Percentiles rank a stretch among this genome's conserved stretches.
Evolutionary conservation across 371 early-diverging fungal species (phyloP).

Genomic region (Rhizopus stolonifer): DNA sequence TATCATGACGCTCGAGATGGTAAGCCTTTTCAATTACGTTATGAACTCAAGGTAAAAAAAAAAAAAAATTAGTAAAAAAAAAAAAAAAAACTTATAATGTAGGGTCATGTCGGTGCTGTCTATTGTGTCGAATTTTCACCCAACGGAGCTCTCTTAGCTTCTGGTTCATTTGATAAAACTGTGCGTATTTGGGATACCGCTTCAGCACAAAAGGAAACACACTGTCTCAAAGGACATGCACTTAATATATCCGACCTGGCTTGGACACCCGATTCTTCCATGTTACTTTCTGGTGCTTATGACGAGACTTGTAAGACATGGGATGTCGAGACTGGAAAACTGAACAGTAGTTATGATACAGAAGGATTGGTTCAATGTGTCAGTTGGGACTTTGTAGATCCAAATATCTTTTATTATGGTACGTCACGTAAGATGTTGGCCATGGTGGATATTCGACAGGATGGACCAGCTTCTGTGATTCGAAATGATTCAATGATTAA

Average conservation of each 20-base stretch:
- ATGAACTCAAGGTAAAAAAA: slow-evolving; percentile 44
- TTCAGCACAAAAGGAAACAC: slow-evolving; percentile 63
- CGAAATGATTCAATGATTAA: slow-evolving; percentile 84
- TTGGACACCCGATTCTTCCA: slow-evolving; percentile 75
- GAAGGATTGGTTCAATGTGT: slow-evolving; percentile 90
- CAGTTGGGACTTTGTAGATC: slow-evolving; percentile 75
- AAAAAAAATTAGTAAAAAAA: not conserved
- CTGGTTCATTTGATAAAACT: slow-evolving; percentile 91
- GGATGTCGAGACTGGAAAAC: slow-evolving; percentile 75
- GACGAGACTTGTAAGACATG: slow-evolving; percentile 85
- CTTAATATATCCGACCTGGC: slow-evolving; percentile 81
- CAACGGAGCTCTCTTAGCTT: slow-evolving; percentile 76
- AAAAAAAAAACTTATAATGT: not conserved
- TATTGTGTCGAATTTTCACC: slow-evolving; percentile 83
- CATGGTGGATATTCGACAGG: slow-evolving; percentile 66
- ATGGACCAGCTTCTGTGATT: slow-evolving; percentile 42
- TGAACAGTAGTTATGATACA: slow-evolving; percentile 62
- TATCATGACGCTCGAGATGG: slow-evolving; percentile 45
- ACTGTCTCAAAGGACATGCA: slow-evolving; percentile 70
- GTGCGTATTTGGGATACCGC: slow-evolving; percentile 87
- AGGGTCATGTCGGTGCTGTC: slow-evolving; percentile 89
- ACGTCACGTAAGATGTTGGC: slow-evolving; percentile 77
- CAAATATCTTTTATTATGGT: slow-evolving; percentile 73
- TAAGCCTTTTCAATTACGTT: slow-evolving; percentile 50
- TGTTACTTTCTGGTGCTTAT: slow-evolving; percentile 77